Conservation (phyloP, 106 monocot genomes). For the Dendrobium huoshanense region DNA sequence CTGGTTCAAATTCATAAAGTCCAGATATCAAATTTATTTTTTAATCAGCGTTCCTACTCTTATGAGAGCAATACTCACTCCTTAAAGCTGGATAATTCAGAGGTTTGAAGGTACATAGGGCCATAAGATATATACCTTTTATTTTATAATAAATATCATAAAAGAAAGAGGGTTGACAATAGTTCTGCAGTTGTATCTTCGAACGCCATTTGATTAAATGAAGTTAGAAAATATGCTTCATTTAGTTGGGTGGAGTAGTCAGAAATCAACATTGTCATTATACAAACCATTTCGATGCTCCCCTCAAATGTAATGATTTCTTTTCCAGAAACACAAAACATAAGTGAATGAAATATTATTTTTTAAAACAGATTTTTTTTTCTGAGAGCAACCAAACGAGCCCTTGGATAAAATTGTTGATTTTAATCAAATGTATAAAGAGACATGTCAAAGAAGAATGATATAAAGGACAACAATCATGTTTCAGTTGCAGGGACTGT, state of each 20-base stretch:
- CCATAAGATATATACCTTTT: too few species aligned
- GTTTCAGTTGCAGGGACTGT: too few species aligned
- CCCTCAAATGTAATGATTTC: neutral
- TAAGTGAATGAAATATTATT: neutral
- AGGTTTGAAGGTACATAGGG: too few species aligned
- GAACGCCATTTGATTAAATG: neutral
- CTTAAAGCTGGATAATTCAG: too few species aligned
- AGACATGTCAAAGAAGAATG: neutral
- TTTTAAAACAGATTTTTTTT: neutral
- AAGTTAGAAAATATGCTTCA: neutral
- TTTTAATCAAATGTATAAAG: neutral
- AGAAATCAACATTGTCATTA: neutral
- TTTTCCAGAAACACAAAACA: neutral
- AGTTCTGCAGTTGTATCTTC: neutral
- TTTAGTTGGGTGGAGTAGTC: neutral
- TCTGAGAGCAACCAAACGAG: neutral
- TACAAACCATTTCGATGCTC: neutral
- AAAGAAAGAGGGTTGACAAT: too few species aligned
- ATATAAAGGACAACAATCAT: neutral
- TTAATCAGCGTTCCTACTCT: neutral
- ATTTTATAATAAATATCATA: too few species aligned
- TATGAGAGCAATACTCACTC: too few species aligned
- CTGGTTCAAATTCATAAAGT: neutral
- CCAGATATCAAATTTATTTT: neutral
- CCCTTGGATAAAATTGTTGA: neutral